Base-by-base conservation (phyloP, 2,329 filamentous ascomycete genomes). In the Fusarium algeriense region DNA sequence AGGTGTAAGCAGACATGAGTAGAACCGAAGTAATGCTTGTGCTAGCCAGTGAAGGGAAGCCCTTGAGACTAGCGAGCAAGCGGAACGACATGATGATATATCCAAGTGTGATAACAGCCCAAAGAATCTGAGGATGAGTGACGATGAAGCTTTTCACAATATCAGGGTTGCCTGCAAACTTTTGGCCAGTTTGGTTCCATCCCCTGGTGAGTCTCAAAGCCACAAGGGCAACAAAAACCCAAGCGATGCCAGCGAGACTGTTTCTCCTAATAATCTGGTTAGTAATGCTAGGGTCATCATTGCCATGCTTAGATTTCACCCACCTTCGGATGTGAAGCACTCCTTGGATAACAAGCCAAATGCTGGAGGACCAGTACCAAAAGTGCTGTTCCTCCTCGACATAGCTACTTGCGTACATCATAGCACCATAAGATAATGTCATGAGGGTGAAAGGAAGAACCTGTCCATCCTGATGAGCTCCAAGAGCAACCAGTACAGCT, bases 391-490 rank as follows among this genome's bases (percentile, higher is more conserved):
- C 96, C 82, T 99, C 96, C 81, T 99, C 96, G 4, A 99, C 94
- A 79, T 96, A 99, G 77, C 95, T 98, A 79, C 93, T 97, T 13
- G 95, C 95, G 81, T 98, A 98, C 95, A 98, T 98, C 90, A 98
- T 97, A 40, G 89, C 80, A 3, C 91, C 90, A 77, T 98, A 97
- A 1, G 87, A 80, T 1, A 90, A 50, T 1, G 87, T 87, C 34
- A 90, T 83, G 4, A 86, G 69, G 6, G 83, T 71, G 54, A 92
- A 83, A 6, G 85, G 84, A 12, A 79, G 61, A 14, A 85, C 74
- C 17, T 64, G 59, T 1, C 69, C 71, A 20, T 60, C 43, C 1
- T 54, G 60, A 23, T 66, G 55, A 12, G 53, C 38, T 26, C 69
- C 68, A 13, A 73, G 62, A 13, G 67, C 52, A 4, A 63, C 48